A percentile compares a stretch with the other conserved stretches of the same genome.
Conservation (phyloP, 305 asterid species). For the Fraxinus velutina region DNA sequence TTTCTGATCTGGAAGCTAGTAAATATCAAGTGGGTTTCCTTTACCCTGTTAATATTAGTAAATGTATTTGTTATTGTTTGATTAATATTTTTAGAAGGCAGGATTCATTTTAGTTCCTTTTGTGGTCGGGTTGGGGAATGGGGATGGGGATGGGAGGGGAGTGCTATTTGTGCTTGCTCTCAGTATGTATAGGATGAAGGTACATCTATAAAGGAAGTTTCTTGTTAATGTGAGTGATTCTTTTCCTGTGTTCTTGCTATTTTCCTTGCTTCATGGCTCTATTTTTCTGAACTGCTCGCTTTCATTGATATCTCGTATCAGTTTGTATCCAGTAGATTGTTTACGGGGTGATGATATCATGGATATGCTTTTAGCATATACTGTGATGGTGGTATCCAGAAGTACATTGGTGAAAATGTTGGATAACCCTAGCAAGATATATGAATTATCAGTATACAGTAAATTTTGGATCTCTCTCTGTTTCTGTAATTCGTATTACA, state of each 20-base stretch:
- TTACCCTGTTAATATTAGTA: constrained; percentile 19
- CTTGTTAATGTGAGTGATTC: constrained; percentile 6
- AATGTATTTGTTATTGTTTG: constrained; percentile 14
- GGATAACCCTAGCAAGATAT: background rate
- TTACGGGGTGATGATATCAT: background rate
- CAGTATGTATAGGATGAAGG: background rate
- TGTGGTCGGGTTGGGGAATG: background rate
- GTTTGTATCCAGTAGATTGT: background rate
- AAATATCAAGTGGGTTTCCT: constrained; percentile 82
- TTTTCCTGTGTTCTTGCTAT: background rate
- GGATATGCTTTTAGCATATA: background rate
- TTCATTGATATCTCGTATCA: background rate
- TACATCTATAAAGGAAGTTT: background rate
- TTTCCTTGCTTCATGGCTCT: background rate
- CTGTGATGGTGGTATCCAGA: background rate
- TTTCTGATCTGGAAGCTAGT: constrained; percentile 46
- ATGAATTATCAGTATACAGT: constrained; percentile 4
- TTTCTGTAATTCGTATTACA: background rate
- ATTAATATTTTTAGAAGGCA: constrained; percentile 7
- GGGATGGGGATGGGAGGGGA: background rate
- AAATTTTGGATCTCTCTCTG: background rate
- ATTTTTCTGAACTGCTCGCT: background rate
- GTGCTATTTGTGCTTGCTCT: background rate
- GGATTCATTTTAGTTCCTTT: background rate
- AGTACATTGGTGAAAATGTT: constrained; percentile 3